A percentile compares a stretch with the other conserved stretches of the same genome.
phyloP scores from a whole-genome alignment of 805 yeast genomes.

The Cyberlindnera americana region DNA sequence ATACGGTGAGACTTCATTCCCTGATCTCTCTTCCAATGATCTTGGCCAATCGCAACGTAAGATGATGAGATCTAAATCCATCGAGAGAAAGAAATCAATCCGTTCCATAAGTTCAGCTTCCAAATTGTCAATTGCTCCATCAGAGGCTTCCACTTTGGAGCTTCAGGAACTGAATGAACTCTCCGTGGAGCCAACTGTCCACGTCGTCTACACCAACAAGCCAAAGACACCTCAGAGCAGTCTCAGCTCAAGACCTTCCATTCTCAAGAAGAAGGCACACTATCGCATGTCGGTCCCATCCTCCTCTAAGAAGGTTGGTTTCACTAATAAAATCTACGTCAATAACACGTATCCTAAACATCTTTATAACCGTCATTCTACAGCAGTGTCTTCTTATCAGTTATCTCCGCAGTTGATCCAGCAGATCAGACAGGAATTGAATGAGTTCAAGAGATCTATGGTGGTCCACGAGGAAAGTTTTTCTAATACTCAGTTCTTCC shows the following conservation, averaged over 20 bases:
- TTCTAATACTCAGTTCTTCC: constrained; percentile 63
- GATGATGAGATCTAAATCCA: constrained; percentile 32
- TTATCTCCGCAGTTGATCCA: constrained; percentile 49
- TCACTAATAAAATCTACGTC: constrained; percentile 44
- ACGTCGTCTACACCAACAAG: constrained; percentile 18
- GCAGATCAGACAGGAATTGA: constrained; percentile 61
- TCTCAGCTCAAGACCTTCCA: constrained; percentile 4
- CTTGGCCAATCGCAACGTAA: constrained; percentile 30
- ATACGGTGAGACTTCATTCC: constrained; percentile 39
- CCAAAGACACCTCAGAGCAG: constrained; percentile 9
- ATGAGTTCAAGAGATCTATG: constrained; percentile 67
- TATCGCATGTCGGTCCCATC: constrained; percentile 2
- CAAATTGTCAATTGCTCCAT: constrained; percentile 12
- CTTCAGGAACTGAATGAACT: not conserved
- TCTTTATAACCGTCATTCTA: constrained; percentile 51
- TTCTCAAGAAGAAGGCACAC: constrained; percentile 6
- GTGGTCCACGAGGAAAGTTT: constrained; percentile 59
- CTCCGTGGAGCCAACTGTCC: constrained; percentile 7
- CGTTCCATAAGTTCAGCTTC: constrained; percentile 29
- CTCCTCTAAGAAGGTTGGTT: constrained; percentile 36
- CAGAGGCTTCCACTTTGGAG: constrained; percentile 5
- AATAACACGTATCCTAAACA: constrained; percentile 51
- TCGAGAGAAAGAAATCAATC: constrained; percentile 34
- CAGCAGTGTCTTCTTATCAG: constrained; percentile 35
- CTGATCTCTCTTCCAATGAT: constrained; percentile 28